Evolutionary conservation across 192 early-diverging fungal genomes (phyloP).

Genomic region (Phlyctochytrium bullatum): DNA sequence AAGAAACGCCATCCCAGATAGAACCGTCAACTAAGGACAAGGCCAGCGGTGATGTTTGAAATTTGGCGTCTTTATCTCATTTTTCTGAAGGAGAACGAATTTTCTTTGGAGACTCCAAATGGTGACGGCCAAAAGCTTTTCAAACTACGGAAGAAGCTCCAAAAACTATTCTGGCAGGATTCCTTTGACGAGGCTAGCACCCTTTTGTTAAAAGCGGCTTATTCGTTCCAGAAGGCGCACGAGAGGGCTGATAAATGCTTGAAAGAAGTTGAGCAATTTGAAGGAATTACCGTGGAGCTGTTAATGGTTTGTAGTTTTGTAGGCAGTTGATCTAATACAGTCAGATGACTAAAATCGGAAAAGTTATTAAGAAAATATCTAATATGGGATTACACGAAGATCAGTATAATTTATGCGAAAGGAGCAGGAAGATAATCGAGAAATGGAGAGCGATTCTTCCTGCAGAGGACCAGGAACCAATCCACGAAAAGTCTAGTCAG

Average conservation of each 20-base stretch:
- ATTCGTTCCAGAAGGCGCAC: not conserved
- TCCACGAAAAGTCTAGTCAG: no score
- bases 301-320: constrained; percentile 9
- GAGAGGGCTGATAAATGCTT: constrained; percentile 22
- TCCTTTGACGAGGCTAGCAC: not conserved
- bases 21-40: no score
- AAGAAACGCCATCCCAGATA: no score
- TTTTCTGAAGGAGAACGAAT: no score
- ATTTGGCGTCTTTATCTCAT: no score
- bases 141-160: constrained; percentile 21
- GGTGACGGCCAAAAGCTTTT: constrained; percentile 20
- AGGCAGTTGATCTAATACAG: not conserved
- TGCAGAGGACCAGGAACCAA: constrained; percentile 5
- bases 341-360: constrained; percentile 29
- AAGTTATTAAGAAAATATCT: constrained; percentile 24
- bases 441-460: constrained; percentile 13
- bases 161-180: constrained; percentile 17
- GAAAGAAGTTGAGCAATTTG: constrained; percentile 21
- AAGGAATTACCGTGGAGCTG: constrained; percentile 8
- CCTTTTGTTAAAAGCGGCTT: not conserved
- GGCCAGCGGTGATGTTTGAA: no score
- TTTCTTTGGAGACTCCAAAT: constrained; percentile 5
- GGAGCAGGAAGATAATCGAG: constrained; percentile 14
- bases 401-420: constrained; percentile 8
- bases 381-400: constrained; percentile 19